A percentile compares a stretch with the other conserved stretches of the same genome.
These are phyloP conservation scores for Epichloe gansuensis DNA, from an alignment of 2,329 filamentous ascomycete genomes.

Conservation along the genomic window DNA sequence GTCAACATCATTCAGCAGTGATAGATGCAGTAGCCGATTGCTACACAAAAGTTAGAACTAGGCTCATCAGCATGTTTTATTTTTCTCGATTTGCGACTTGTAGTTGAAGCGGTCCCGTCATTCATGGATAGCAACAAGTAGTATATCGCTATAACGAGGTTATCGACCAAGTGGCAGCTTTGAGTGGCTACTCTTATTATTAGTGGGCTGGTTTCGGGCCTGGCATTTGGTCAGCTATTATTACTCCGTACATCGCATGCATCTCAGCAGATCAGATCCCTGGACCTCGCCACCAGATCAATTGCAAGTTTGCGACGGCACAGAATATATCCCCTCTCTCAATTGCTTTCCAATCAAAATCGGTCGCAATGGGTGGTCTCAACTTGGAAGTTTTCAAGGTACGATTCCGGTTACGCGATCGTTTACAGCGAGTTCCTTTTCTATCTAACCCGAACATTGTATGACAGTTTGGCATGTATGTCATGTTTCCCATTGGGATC, in stretches of 20 bases:
- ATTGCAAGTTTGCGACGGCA: neutral
- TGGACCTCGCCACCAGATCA: neutral
- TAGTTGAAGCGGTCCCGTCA: neutral
- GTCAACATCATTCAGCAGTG: neutral
- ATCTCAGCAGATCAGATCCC: neutral
- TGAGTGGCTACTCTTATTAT: neutral
- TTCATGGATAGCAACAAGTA: neutral
- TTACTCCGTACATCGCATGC: neutral
- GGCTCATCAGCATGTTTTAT: neutral
- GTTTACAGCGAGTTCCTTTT: neutral
- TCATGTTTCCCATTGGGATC: conserved; percentile 96
- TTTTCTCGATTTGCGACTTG: neutral
- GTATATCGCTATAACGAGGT: conserved; percentile 11
- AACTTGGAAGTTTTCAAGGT: conserved; percentile 96
- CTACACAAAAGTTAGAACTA: neutral
- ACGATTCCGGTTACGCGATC: conserved; percentile 11
- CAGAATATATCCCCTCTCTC: neutral
- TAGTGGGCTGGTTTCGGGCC: neutral
- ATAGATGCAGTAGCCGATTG: neutral
- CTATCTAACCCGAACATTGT: neutral
- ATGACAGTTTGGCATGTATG: conserved; percentile 85
- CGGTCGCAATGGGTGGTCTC: conserved; percentile 53
- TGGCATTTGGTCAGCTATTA: neutral
- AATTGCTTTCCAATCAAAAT: conserved; percentile 11
- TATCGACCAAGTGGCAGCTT: conserved; percentile 3